These are phyloP conservation scores for Saccharomyces kudriavzevii DNA, from an alignment of 805 yeast genomes.

Conservation along the genomic window DNA sequence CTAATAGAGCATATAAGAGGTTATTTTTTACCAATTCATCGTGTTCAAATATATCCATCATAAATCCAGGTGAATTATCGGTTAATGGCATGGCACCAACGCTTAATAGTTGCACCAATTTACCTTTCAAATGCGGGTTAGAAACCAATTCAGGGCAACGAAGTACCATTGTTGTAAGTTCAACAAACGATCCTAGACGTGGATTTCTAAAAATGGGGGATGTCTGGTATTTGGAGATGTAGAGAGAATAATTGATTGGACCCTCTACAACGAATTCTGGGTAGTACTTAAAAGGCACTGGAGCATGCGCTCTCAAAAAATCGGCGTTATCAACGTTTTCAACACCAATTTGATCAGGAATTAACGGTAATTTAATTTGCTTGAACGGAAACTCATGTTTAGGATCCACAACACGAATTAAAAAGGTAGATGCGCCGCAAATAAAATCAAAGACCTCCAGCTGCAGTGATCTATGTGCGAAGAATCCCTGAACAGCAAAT, in stretches of 20 bases:
- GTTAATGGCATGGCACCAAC: slow-evolving; percentile 56
- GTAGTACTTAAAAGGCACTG: slow-evolving; percentile 67
- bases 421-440: slow-evolving; percentile 65
- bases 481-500: slow-evolving; percentile 56
- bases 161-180: slow-evolving; percentile 63
- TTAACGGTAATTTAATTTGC: slow-evolving; percentile 46
- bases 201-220: slow-evolving; percentile 50
- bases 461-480: slow-evolving; percentile 50
- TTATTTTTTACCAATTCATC: slow-evolving; percentile 57
- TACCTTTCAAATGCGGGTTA: slow-evolving; percentile 88
- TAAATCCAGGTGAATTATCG: slow-evolving; percentile 62
- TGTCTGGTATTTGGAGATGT: slow-evolving; percentile 46
- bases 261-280: slow-evolving; percentile 88
- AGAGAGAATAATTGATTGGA: slow-evolving; percentile 60
- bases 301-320: slow-evolving; percentile 54
- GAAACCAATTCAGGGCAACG: slow-evolving; percentile 80
- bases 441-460: slow-evolving; percentile 67
- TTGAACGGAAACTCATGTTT: slow-evolving; percentile 50
- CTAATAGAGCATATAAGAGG: slow-evolving; percentile 73
- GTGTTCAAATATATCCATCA: slow-evolving; percentile 55
- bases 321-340: slow-evolving; percentile 72
- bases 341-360: slow-evolving; percentile 51
- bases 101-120: slow-evolving; percentile 71
- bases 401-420: slow-evolving; percentile 68
- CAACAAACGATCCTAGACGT: slow-evolving; percentile 52